These are phyloP conservation scores for Helminthosporium solani DNA, from an alignment of 2,329 filamentous ascomycete genomes.

Conservation along the genomic window DNA sequence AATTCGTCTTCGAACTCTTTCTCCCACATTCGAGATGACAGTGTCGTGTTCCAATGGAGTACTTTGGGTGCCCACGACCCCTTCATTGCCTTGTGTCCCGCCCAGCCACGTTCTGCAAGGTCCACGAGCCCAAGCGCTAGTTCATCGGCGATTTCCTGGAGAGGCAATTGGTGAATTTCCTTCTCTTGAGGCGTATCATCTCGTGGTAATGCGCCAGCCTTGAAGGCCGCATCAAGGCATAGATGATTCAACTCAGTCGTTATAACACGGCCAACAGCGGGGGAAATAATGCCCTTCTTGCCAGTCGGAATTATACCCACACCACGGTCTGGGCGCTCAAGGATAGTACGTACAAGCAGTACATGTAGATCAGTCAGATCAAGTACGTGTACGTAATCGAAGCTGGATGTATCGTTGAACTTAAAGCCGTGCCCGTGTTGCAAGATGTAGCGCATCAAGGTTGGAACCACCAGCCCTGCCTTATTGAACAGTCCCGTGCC, in stretches of 20 bases:
- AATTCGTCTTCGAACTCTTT: slow-evolving; percentile 18
- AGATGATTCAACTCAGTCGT: slow-evolving; percentile 15
- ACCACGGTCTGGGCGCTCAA: slow-evolving; percentile 16
- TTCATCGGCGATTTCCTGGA: slow-evolving; percentile 17
- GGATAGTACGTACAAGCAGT: slow-evolving; percentile 13
- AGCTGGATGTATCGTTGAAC: slow-evolving; percentile 19
- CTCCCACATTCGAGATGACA: slow-evolving; percentile 13
- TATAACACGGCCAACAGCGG: slow-evolving; percentile 12
- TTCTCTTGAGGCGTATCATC: slow-evolving; percentile 15
- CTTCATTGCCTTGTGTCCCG: slow-evolving; percentile 16
- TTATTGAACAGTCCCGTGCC: slow-evolving; percentile 18
- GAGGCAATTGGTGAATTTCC: slow-evolving; percentile 11
- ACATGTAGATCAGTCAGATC: slow-evolving; percentile 19
- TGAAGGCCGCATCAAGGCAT: slow-evolving; percentile 18
- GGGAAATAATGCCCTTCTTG: slow-evolving; percentile 14
- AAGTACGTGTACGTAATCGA: slow-evolving; percentile 19
- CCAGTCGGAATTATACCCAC: slow-evolving; percentile 16
- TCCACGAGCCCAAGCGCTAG: slow-evolving; percentile 12
- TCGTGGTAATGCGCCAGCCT: slow-evolving; percentile 12
- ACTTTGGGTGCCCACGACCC: slow-evolving; percentile 13
- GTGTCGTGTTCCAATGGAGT: slow-evolving; percentile 16
- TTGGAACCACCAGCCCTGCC: slow-evolving; percentile 15
- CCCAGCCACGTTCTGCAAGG: slow-evolving; percentile 16
- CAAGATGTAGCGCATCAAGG: slow-evolving; percentile 14
- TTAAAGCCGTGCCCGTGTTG: slow-evolving; percentile 21